These are phyloP conservation scores for Dalbergia cultrata DNA, from an alignment of 306 rosid genomes.

Conservation along the genomic window DNA sequence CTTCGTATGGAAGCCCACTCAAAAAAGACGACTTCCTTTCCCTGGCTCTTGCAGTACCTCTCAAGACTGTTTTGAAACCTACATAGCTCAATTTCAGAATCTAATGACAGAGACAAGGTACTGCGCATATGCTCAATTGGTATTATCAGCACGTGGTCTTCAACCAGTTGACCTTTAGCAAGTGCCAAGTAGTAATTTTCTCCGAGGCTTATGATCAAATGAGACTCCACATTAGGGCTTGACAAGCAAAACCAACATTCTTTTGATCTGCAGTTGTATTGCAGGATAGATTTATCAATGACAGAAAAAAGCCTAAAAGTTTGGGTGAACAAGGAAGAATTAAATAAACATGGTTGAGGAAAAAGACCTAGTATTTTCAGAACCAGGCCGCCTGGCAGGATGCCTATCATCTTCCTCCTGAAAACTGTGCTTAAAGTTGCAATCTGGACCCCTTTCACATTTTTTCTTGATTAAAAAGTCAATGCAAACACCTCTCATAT, in stretches of 20 bases:
- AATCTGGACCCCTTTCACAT: constrained; percentile 93
- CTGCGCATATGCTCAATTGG: constrained; percentile 85
- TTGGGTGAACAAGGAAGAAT: constrained; percentile 25
- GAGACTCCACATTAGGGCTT: constrained; percentile 85
- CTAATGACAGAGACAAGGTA: constrained; percentile 69
- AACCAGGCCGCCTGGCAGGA: constrained; percentile 59
- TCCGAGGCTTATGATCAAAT: constrained; percentile 83
- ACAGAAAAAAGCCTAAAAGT: constrained; percentile 25
- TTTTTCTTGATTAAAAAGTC: constrained; percentile 89
- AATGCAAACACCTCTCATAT: constrained; percentile 88
- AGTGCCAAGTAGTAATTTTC: constrained; percentile 89
- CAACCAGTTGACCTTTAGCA: constrained; percentile 93
- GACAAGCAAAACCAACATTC: constrained; percentile 99
- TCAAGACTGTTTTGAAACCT: constrained; percentile 73
- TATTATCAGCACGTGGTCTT: constrained; percentile 82
- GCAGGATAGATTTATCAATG: constrained; percentile 44
- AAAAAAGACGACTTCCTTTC: constrained; percentile 85
- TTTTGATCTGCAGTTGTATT: constrained; percentile 74
- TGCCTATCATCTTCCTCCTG: constrained; percentile 70
- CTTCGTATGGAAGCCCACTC: constrained; percentile 87
- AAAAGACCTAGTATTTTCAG: constrained; percentile 60
- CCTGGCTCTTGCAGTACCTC: constrained; percentile 68
- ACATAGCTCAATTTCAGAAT: constrained; percentile 70
- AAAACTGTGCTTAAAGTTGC: constrained; percentile 82
- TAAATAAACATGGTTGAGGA: constrained; percentile 23